Percentiles rank a stretch among this genome's conserved stretches.
phyloP scores from a whole-genome alignment of 208 protist species.

The Tetramitus jugosus region DNA sequence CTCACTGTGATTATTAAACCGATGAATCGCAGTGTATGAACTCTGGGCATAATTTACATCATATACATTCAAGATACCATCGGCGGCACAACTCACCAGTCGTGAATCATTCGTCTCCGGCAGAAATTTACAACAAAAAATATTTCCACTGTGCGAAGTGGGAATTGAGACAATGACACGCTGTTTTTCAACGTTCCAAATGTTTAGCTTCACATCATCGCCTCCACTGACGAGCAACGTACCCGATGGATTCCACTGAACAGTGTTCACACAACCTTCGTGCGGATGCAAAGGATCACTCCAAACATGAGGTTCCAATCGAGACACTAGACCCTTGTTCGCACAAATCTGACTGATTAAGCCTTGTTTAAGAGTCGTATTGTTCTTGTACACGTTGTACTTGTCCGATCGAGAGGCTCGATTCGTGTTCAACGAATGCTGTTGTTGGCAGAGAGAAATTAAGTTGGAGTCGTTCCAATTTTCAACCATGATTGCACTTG shows the following conservation, averaged over 20 bases:
- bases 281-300: too few relatives aligned
- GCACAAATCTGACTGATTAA: too few relatives aligned
- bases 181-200: not conserved
- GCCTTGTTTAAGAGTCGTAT: too few relatives aligned
- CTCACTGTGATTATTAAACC: not conserved
- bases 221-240: not conserved
- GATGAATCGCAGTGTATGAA: not conserved
- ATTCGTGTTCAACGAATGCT: too few relatives aligned
- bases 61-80: not conserved
- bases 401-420: too few relatives aligned
- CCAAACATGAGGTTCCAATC: too few relatives aligned
- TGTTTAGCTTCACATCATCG: conserved; percentile 11
- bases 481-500: too few relatives aligned
- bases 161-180: not conserved
- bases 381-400: too few relatives aligned
- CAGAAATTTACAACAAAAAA: not conserved
- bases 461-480: too few relatives aligned
- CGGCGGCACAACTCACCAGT: not conserved
- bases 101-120: not conserved
- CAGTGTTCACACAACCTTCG: conserved; percentile 4
- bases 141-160: conserved; percentile 1
- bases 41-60: too few relatives aligned
- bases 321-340: too few relatives aligned
- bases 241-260: not conserved
- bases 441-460: too few relatives aligned